Evolutionary conservation across 2,329 filamentous ascomycete genomes (phyloP).

Genomic region (Hypocreales sp.): DNA sequence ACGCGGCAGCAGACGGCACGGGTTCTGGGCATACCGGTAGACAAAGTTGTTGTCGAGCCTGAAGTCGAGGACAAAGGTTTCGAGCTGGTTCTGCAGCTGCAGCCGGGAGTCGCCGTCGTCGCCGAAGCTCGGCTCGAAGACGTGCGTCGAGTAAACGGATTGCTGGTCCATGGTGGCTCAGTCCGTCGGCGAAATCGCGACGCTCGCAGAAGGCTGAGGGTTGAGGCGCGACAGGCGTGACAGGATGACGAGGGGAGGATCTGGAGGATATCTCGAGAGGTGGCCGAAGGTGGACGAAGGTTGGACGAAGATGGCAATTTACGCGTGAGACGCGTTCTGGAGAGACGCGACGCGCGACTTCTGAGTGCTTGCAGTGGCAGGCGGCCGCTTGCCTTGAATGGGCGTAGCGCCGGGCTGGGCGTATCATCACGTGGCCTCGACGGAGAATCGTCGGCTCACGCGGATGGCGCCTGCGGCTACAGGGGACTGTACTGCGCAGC

Average conservation of each 20-base stretch:
- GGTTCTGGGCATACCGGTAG: constrained; percentile 50
- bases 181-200: constrained; percentile 4
- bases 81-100: constrained; percentile 63
- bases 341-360: constrained; percentile 6
- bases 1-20: too few relatives aligned
- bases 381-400: constrained; percentile 13
- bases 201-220: not conserved
- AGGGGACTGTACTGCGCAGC: too few relatives aligned
- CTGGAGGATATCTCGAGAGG: not conserved
- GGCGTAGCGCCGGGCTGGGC: too few relatives aligned
- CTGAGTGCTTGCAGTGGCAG: too few relatives aligned
- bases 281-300: not conserved
- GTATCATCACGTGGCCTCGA: constrained; percentile 9
- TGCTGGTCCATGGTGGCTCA: constrained; percentile 59
- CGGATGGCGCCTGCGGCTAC: constrained; percentile 8
- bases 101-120: constrained; percentile 53
- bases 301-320: constrained; percentile 4
- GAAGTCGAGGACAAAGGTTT: constrained; percentile 87
- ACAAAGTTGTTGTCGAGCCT: constrained; percentile 88
- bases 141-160: constrained; percentile 71
- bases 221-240: too few relatives aligned
- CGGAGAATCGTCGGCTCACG: constrained; percentile 7
- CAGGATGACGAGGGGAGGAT: too few relatives aligned
- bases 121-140: constrained; percentile 55
- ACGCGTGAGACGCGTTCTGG: constrained; percentile 7